phyloP scores from a whole-genome alignment of 257 asterid genomes.

The Solanum chaucha region DNA sequence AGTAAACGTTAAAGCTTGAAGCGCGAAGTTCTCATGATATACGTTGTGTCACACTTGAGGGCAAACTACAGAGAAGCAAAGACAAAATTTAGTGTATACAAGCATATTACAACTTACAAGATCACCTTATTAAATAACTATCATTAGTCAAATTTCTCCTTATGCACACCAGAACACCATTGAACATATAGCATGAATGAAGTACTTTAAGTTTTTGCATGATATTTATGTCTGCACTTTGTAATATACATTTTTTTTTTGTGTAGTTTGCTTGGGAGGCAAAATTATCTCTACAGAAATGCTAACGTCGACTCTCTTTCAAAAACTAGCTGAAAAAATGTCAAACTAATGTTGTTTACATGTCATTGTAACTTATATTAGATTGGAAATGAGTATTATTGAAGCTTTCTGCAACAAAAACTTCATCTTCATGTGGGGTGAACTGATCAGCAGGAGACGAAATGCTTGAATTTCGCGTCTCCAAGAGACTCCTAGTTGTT shows the following conservation, averaged over 20 bases:
- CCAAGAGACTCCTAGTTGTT: slow-evolving; percentile 24
- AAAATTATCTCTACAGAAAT: background rate
- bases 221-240: background rate
- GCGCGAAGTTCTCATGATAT: background rate
- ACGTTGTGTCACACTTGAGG: background rate
- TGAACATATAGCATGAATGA: background rate
- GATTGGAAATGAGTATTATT: background rate
- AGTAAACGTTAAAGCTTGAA: background rate
- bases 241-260: background rate
- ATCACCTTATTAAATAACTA: background rate
- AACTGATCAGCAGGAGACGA: slow-evolving; percentile 23
- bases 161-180: background rate
- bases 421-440: slow-evolving; percentile 13
- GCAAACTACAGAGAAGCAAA: background rate
- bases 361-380: background rate
- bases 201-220: background rate
- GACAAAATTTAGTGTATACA: background rate
- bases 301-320: background rate
- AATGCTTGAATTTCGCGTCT: slow-evolving; percentile 15
- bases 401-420: background rate
- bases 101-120: background rate
- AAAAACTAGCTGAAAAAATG: background rate
- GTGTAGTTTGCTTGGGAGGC: background rate
- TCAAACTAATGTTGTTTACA: background rate
- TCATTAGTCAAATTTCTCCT: background rate